A percentile compares a stretch with the other conserved stretches of the same genome.
Conservation (phyloP, 1,284 basidiomycete species). For the Phenoliferia sp. region DNA sequence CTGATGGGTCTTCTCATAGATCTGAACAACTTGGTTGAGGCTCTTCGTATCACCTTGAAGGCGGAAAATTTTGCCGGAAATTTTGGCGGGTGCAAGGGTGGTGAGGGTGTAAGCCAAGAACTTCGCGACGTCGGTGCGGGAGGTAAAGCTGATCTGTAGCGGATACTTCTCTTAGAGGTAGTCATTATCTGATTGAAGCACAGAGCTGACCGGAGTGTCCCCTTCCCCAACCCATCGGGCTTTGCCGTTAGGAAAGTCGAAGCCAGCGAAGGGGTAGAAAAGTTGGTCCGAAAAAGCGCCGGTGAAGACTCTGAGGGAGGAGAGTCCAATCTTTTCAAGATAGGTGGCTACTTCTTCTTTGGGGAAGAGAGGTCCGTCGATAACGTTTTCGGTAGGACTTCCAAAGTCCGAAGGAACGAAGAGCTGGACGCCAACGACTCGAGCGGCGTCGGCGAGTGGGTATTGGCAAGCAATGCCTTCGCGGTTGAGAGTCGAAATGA, state of each 20-base stretch:
- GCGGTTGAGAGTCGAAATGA: constrained; percentile 29
- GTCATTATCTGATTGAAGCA: background rate
- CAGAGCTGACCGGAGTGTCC: background rate
- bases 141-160: constrained; percentile 39
- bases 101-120: constrained; percentile 45
- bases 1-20: background rate
- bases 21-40: constrained; percentile 21
- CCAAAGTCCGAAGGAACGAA: constrained; percentile 39
- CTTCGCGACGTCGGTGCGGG: constrained; percentile 42
- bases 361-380: background rate
- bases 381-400: constrained; percentile 24
- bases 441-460: constrained; percentile 34
- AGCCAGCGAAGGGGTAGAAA: constrained; percentile 2
- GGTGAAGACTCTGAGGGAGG: constrained; percentile 17
- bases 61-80: constrained; percentile 40
- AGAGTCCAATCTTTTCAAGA: constrained; percentile 13
- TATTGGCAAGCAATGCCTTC: constrained; percentile 26
- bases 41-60: constrained; percentile 43
- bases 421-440: constrained; percentile 37
- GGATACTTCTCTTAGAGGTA: background rate
- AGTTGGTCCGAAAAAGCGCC: constrained; percentile 17
- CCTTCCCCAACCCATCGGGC: background rate
- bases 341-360: constrained; percentile 9
- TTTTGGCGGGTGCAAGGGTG: constrained; percentile 39
- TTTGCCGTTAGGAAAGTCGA: background rate